phyloP scores from a whole-genome alignment of 73 alveolate species.

The Effrenium voratum region DNA sequence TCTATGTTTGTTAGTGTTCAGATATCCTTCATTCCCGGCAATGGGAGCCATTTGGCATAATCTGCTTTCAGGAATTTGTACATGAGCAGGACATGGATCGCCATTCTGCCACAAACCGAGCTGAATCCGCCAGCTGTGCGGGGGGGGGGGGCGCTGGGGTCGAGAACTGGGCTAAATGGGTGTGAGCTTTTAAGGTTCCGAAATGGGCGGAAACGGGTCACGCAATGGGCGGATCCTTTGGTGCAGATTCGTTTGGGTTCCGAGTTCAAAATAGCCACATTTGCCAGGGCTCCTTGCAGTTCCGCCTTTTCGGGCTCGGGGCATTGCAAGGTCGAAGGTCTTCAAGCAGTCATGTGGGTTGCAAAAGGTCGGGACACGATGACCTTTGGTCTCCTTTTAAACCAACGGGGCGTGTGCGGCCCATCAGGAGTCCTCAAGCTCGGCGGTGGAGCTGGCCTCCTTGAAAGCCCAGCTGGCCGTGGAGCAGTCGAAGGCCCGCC shows the following conservation, averaged over 20 bases:
- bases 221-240: background rate
- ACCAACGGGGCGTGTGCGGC: background rate
- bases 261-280: background rate
- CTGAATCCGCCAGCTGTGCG: no score
- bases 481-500: conserved; percentile 78
- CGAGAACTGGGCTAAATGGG: no score
- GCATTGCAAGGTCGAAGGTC: background rate
- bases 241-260: background rate
- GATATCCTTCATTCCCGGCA: no score
- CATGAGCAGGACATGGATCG: no score
- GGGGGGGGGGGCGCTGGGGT: no score
- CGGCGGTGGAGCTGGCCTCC: conserved; percentile 72
- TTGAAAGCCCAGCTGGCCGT: conserved; percentile 53
- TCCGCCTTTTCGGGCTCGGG: background rate
- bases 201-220: no score
- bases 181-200: no score
- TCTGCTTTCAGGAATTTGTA: no score
- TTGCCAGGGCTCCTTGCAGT: background rate
- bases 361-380: background rate
- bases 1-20: no score
- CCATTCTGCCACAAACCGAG: no score
- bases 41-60: no score
- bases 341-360: background rate
- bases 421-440: conserved; percentile 41
- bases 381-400: conserved; percentile 6